Percentiles rank a stretch among this genome's conserved stretches.
These are phyloP conservation scores for Tylopilus intermedius DNA, from an alignment of 768 basidiomycete genomes.

Conservation along the genomic window DNA sequence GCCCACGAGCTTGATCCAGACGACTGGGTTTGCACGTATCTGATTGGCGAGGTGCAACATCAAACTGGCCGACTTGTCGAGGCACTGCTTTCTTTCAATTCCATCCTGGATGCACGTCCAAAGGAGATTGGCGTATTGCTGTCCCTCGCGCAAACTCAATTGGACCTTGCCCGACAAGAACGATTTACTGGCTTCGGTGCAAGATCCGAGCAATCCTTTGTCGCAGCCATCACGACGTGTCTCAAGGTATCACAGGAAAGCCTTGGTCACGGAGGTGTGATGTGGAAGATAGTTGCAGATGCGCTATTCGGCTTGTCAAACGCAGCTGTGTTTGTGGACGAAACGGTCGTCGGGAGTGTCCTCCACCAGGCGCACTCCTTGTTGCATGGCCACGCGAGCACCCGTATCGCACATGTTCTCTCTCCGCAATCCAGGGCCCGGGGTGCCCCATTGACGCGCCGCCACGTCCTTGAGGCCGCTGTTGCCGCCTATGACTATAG, in stretches of 20 bases:
- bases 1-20: slow-evolving; percentile 68
- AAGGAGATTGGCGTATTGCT: slow-evolving; percentile 68
- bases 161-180: slow-evolving; percentile 68
- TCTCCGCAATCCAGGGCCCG: slow-evolving; percentile 25
- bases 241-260: slow-evolving; percentile 45
- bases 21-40: slow-evolving; percentile 80
- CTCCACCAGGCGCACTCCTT: slow-evolving; percentile 35
- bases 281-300: slow-evolving; percentile 85
- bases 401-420: slow-evolving; percentile 41
- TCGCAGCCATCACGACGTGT: slow-evolving; percentile 51
- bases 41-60: slow-evolving; percentile 80
- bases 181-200: slow-evolving; percentile 63
- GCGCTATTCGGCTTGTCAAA: slow-evolving; percentile 62
- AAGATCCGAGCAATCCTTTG: slow-evolving; percentile 71
- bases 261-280: slow-evolving; percentile 61
- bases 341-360: slow-evolving; percentile 32
- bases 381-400: slow-evolving; percentile 37
- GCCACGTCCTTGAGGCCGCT: slow-evolving; percentile 46
- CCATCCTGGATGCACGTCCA: slow-evolving; percentile 51
- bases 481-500: slow-evolving; percentile 59
- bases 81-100: slow-evolving; percentile 64
- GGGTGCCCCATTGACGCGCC: slow-evolving; percentile 25
- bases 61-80: slow-evolving; percentile 70
- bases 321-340: slow-evolving; percentile 46
- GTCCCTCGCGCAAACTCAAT: slow-evolving; percentile 64